Conservation (phyloP, 2,329 filamentous ascomycete genomes). For the Myotisia sp. region DNA sequence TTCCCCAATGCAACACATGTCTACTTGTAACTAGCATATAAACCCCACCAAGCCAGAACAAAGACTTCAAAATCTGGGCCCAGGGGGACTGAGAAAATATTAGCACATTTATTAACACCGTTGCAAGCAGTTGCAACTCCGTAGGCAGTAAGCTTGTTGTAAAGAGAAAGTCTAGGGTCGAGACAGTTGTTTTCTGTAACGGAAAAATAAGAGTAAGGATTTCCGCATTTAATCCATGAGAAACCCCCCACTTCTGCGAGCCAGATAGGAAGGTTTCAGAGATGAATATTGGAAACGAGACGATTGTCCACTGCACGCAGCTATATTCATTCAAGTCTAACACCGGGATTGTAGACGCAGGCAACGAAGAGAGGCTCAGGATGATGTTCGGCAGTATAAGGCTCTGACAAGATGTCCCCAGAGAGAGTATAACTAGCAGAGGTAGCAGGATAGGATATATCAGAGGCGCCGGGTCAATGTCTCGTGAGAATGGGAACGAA, state of each 20-base stretch:
- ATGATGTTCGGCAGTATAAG: constrained; percentile 65
- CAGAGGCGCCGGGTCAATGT: constrained; percentile 86
- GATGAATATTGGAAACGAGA: constrained; percentile 52
- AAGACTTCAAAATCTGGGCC: constrained; percentile 65
- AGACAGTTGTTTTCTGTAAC: constrained; percentile 63
- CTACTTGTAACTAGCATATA: constrained; percentile 59
- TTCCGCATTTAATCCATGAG: constrained; percentile 39
- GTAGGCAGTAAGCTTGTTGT: constrained; percentile 77
- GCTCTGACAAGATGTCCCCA: constrained; percentile 47
- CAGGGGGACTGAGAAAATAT: constrained; percentile 69
- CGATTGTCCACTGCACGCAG: constrained; percentile 63
- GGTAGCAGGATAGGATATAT: constrained; percentile 71
- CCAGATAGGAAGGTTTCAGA: constrained; percentile 25
- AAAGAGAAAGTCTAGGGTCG: constrained; percentile 62
- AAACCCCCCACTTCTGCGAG: constrained; percentile 16
- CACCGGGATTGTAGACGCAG: constrained; percentile 56
- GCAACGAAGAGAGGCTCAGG: constrained; percentile 65
- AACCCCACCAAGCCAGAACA: constrained; percentile 75
- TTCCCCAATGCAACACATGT: constrained; percentile 65
- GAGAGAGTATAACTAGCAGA: constrained; percentile 59
- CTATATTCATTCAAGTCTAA: constrained; percentile 46
- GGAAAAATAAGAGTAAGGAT: constrained; percentile 57
- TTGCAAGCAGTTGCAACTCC: constrained; percentile 76
- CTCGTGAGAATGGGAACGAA: constrained; percentile 50
- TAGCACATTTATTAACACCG: constrained; percentile 66